Base-by-base conservation (phyloP, 495 filamentous ascomycete genomes). In the Xylaria nigripes region DNA sequence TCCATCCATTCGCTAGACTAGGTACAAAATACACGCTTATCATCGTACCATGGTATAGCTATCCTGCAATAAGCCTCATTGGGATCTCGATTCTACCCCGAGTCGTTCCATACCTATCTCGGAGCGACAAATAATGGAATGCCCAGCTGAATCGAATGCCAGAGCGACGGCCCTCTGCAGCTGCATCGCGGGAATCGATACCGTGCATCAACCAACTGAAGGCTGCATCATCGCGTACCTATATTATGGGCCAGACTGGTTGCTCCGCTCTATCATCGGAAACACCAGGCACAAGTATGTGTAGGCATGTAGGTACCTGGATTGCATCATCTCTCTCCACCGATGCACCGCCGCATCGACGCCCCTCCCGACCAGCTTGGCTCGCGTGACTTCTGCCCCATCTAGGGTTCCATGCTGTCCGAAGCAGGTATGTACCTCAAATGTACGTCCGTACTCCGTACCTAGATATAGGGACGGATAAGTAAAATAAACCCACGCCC, bases 261-360 rank as follows among this genome's bases (percentile, higher is more conserved):
- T 43, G 32, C 44, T n/a, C 32, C 24, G 32, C 51, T 48, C 40
- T 19, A 23, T 38, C 22, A 30, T 40, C 18, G 36, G 41, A 46
- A 47, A 40, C 32, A 29, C 45, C 45, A 34, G 19, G 41, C 29
- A 46, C n/a, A n/a, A n/a, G n/a, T n/a, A n/a, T n/a, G n/a, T n/a
- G n/a, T n/a, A n/a, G n/a, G n/a, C n/a, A n/a, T n/a, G n/a, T n/a
- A n/a, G n/a, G n/a, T n/a, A n/a, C 30, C 3, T 16, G 24, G 19
- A 48, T 55, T 50, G 46, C 46, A 55, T 55, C 53, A 55, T 55
- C 44, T 32, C 46, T 55, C 53, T 41, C 53, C 53, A 44, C 25
- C 21, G 10, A 36, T 36, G n/a, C 42, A 21, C 29, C 30, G 32
- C 51, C 32, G 30, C 30, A 19, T 34, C 44, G 29, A 32, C 32